phyloP scores from a whole-genome alignment of 495 filamentous ascomycete species.

The Poronia punctata region DNA sequence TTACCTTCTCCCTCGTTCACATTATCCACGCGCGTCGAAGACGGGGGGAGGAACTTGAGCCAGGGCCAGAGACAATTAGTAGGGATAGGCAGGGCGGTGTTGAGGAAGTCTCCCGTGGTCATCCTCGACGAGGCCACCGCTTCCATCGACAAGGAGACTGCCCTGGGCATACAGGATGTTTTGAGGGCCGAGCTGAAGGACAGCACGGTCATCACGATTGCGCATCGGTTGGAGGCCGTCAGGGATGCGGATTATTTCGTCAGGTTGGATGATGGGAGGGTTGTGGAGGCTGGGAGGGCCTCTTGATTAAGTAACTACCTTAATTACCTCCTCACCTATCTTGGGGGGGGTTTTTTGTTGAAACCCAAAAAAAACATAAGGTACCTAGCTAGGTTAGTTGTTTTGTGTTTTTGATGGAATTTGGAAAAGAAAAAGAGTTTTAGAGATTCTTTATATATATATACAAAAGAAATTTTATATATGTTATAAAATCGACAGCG shows the following conservation, averaged over 20 bases:
- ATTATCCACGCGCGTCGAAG: conserved; percentile 41
- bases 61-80: conserved; percentile 58
- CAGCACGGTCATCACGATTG: conserved; percentile 83
- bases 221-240: conserved; percentile 77
- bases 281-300: conserved; percentile 28
- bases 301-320: neutral
- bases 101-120: conserved; percentile 52
- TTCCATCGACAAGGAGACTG: conserved; percentile 71
- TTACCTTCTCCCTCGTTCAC: conserved; percentile 34
- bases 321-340: neutral
- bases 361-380: too few relatives aligned
- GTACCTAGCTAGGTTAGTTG: too few relatives aligned
- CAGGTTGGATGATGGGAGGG: conserved; percentile 58
- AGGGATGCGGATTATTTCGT: conserved; percentile 67
- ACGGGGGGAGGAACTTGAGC: conserved; percentile 53
- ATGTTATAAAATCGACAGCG: too few relatives aligned
- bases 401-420: too few relatives aligned
- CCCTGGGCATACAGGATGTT: conserved; percentile 68
- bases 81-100: conserved; percentile 50
- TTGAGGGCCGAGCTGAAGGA: conserved; percentile 65
- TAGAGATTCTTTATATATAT: too few relatives aligned
- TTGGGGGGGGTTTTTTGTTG: too few relatives aligned
- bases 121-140: conserved; percentile 81
- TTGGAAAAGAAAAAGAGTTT: too few relatives aligned
- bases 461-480: too few relatives aligned